Evolutionary conservation across 768 basidiomycete species (phyloP).

Genomic region (Lactarius hengduanensis): DNA sequence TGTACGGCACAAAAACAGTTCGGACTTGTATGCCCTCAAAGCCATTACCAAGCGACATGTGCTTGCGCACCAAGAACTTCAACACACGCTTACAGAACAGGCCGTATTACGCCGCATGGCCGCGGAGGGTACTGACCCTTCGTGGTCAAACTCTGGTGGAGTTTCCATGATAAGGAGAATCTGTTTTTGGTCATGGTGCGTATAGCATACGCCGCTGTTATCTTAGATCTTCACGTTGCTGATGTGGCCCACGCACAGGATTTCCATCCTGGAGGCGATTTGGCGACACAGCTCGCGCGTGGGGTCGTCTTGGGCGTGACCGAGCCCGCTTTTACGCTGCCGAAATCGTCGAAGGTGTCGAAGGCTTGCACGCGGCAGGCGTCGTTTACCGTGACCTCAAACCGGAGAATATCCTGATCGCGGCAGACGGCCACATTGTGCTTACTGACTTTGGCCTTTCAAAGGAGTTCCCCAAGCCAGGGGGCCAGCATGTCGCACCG

Average conservation of each 20-base stretch:
- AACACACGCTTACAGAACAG: conserved; percentile 96
- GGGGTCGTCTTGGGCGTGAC: conserved; percentile 91
- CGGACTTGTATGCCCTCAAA: conserved; percentile 87
- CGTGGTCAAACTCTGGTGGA: conserved; percentile 94
- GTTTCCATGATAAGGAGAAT: conserved; percentile 97
- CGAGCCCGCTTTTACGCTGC: conserved; percentile 96
- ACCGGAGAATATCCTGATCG: conserved; percentile 95
- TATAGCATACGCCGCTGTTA: conserved; percentile 27
- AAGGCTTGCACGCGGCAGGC: conserved; percentile 89
- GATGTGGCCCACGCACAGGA: conserved; percentile 47
- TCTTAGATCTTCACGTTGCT: background rate
- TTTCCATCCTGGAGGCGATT: conserved; percentile 94
- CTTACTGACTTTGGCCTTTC: conserved; percentile 96
- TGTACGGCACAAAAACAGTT: conserved; percentile 73
- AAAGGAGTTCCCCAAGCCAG: conserved; percentile 77
- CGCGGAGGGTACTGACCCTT: conserved; percentile 83
- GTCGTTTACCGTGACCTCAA: conserved; percentile 98
- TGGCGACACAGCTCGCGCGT: conserved; percentile 97
- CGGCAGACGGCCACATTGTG: conserved; percentile 91
- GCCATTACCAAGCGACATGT: conserved; percentile 98
- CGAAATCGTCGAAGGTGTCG: conserved; percentile 95
- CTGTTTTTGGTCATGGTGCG: conserved; percentile 92
- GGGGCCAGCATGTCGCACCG: conserved; percentile 34
- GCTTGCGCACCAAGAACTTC: conserved; percentile 92
- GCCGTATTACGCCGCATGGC: conserved; percentile 94